Evolutionary conservation across 176 grass and related monocot genomes (phyloP).

Genomic region (Aegilops longissima): DNA sequence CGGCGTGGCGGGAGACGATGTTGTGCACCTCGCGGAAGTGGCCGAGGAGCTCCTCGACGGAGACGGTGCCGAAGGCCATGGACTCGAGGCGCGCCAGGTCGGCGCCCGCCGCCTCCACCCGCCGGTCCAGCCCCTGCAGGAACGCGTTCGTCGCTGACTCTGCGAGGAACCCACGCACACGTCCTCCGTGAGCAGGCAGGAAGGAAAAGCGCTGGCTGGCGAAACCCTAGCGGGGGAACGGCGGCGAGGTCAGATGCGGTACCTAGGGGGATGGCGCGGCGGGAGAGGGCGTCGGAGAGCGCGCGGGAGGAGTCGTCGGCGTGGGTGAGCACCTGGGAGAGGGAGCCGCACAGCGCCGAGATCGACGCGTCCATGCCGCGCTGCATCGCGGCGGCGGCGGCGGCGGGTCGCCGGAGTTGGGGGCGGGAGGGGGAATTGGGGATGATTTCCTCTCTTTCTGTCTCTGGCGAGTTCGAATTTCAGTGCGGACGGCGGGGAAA

Average conservation of each 20-base stretch:
- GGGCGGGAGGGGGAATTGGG: not conserved
- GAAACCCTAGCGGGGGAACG: not conserved
- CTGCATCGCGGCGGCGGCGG: slow-evolving; percentile 2
- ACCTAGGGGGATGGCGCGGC: slow-evolving; percentile 74
- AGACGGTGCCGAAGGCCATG: slow-evolving; percentile 71
- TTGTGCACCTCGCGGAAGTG: slow-evolving; percentile 67
- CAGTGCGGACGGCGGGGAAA: not conserved
- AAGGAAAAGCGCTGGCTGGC: not conserved
- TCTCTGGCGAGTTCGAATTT: not conserved
- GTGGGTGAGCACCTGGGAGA: slow-evolving; percentile 54
- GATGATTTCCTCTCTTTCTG: not conserved
- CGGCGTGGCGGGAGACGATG: slow-evolving; percentile 55
- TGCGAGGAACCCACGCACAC: slow-evolving; percentile 1
- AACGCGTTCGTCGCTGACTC: slow-evolving; percentile 67
- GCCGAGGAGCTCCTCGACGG: slow-evolving; percentile 91
- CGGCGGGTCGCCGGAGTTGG: slow-evolving; percentile 33
- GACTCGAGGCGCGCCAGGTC: slow-evolving; percentile 73
- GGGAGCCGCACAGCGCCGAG: slow-evolving; percentile 44
- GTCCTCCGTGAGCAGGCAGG: not conserved
- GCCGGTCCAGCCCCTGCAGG: slow-evolving; percentile 54
- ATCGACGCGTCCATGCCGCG: slow-evolving; percentile 60
- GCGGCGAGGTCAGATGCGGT: not conserved
- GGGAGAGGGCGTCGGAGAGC: slow-evolving; percentile 68
- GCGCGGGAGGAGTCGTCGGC: slow-evolving; percentile 54
- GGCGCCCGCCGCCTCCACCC: slow-evolving; percentile 39